Base-by-base conservation (phyloP, 257 asterid genomes). In the Gardenia jasminoides region DNA sequence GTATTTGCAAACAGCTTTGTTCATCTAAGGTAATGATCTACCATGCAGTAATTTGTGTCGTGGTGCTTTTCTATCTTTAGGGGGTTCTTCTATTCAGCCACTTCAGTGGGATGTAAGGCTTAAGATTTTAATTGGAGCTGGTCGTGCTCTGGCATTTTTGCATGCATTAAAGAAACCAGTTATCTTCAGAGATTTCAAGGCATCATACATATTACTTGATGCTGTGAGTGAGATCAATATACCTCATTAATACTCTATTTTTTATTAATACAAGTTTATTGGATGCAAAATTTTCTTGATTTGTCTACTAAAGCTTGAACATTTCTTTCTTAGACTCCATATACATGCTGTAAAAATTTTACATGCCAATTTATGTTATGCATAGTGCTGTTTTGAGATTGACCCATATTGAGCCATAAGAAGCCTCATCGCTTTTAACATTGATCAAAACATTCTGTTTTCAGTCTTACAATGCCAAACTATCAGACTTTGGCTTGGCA, bases 111-210 rank as follows among this genome's bases (percentile, higher is more conserved):
- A 88, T 36, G 82, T 86, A 76, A 83, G 97, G 86, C 87, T 91
- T 13, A 86, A 86, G 87, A 87, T 91, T 58, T 46, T 88, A 50
- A 87, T 84, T 0, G 97, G 91, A 50, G 97, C 91, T 69, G 96
- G 95, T 67, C 85, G 86, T 26, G 97, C 95, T 44, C 89, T 93
- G 54, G 93, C 90, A 28, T 91, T 85, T 87, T 80, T 92, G 82
- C 97, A 92, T 54, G 79, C 88, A 10, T 84, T 87, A 0, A 93
- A 91, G 81, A 70, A 71, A 48, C 89, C 86, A 84, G 90, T 92
- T 52, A 92, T 92, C 75, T 88, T 87, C 64, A 80, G 97, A 81
- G 97, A 93, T 79, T 88, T 93, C 86, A 91, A 93, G 88, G 90
- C 93, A 61, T 90, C 97, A 0, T 89, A 90, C 87, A 93, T 92